Evolutionary conservation across 2,329 filamentous ascomycete species (phyloP).

Genomic region (Helotiales sp.): DNA sequence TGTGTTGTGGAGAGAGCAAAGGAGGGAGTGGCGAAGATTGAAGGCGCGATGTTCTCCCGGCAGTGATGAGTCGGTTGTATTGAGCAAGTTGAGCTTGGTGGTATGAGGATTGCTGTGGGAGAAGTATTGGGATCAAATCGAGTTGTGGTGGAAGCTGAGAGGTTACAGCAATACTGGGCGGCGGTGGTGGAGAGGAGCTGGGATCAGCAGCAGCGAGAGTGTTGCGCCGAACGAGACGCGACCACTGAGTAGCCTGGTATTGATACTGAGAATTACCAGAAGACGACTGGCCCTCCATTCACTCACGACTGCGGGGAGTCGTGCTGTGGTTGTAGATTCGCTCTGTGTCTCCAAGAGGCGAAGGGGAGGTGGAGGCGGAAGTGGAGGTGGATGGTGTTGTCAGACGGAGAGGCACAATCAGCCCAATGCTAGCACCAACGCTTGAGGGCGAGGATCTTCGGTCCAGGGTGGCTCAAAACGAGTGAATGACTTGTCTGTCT

Average conservation of each 20-base stretch:
- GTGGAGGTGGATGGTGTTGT: conserved; percentile 2
- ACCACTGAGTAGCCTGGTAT: conserved; percentile 45
- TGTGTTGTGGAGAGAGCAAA: conserved; percentile 59
- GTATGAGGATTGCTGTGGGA: conserved; percentile 62
- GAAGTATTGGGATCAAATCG: conserved; percentile 60
- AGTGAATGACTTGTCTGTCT: conserved; percentile 1
- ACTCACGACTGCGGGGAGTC: conserved; percentile 37
- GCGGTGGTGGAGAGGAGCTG: conserved; percentile 32
- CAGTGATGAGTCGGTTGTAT: conserved; percentile 69
- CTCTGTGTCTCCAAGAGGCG: conserved; percentile 14
- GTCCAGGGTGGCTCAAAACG: background rate
- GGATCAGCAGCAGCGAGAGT: conserved; percentile 38
- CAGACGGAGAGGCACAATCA: conserved; percentile 16
- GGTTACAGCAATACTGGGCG: conserved; percentile 38
- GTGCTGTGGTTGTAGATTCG: conserved; percentile 21
- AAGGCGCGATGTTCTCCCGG: conserved; percentile 54
- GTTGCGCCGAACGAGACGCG: conserved; percentile 44
- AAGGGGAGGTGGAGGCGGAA: background rate
- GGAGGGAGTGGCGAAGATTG: conserved; percentile 61
- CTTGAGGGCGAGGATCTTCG: background rate
- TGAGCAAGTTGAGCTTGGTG: conserved; percentile 67
- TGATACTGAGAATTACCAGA: conserved; percentile 43
- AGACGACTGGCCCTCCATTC: conserved; percentile 44
- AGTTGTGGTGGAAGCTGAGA: conserved; percentile 49
- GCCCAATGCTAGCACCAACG: conserved; percentile 9